Evolutionary conservation across 176 grass and related monocot genomes (phyloP), one percentile per base, ranked within the genome.

Genomic region (Puccinellia tenuiflora): DNA sequence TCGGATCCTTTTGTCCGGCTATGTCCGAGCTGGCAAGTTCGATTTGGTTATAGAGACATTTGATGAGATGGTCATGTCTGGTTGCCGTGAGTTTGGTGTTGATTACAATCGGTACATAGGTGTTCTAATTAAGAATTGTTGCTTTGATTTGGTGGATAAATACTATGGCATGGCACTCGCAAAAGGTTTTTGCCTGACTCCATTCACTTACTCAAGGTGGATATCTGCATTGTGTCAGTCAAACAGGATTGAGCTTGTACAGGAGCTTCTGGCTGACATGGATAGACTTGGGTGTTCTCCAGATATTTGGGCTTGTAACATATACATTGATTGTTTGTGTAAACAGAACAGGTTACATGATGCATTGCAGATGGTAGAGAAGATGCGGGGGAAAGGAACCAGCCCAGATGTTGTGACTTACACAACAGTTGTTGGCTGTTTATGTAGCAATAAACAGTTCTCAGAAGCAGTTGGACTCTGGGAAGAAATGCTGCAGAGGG

Each of bases 151-250:
- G 68, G 87, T 86, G 4, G 89, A 94, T 78, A 87, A 89, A 37
- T 91, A 91, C 73, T 91, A 94, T 59, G 29, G 68, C 65, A 65
- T 74, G 60, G 90, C 88, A 38, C 39, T 85, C 16, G 52, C 8
- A 7, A 79, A 83, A 53, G 89, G 89, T 82, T 94, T 94, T 85
- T 91, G 67, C 80, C 78, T 94, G 81, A 94, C 56, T 78, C 24
- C 89, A 35, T 94, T 94, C 61, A 94, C 92, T 74, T 94, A 89
- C 76, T 94, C 92, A 43, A 94, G 92, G 75, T 86, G 90, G 80
- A 94, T 94, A 40, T 87, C 89, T 85, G 76, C 78, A 59, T 34
- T 94, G 73, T 94, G 92, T 33, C 59, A 89, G 62, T 73, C 73
- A 78, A 79, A 73, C 30, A 89, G 90, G 66, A 86, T 89, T 83